phyloP scores from a whole-genome alignment of 2,329 filamentous ascomycete genomes.

The Blumeria hordei region DNA sequence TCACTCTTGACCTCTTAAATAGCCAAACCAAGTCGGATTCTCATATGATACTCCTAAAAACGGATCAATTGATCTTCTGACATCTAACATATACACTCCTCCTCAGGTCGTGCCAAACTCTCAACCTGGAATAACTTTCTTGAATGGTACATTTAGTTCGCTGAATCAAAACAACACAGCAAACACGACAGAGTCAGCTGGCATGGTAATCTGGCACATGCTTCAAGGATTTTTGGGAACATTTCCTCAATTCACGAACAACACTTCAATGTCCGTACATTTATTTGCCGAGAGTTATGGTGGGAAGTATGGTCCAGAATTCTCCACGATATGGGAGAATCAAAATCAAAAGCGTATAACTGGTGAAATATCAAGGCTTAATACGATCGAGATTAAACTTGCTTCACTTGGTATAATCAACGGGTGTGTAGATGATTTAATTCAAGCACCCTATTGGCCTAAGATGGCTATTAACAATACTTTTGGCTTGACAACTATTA shows the following conservation, averaged over 20 bases:
- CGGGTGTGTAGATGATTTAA: constrained; percentile 39
- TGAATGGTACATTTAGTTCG: constrained; percentile 43
- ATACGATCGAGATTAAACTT: constrained; percentile 33
- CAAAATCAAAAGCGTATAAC: constrained; percentile 34
- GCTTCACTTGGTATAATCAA: constrained; percentile 45
- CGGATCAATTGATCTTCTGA: constrained; percentile 27
- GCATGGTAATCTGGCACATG: constrained; percentile 33
- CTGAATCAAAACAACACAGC: constrained; percentile 20
- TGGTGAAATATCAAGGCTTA: constrained; percentile 23
- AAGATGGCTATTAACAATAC: constrained; percentile 37
- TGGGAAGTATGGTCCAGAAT: constrained; percentile 43
- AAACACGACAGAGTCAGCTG: constrained; percentile 26
- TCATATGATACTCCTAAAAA: constrained; percentile 41
- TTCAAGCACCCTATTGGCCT: constrained; percentile 33
- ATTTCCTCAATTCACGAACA: constrained; percentile 32
- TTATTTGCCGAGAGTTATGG: constrained; percentile 48
- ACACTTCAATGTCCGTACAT: constrained; percentile 29
- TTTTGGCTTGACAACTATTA: constrained; percentile 35
- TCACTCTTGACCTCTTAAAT: constrained; percentile 14
- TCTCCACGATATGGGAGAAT: constrained; percentile 31
- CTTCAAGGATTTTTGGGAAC: constrained; percentile 32
- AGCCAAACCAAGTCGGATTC: constrained; percentile 48
- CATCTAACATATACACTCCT: constrained; percentile 18
- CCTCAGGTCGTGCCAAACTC: constrained; percentile 14
- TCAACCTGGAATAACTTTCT: constrained; percentile 16